phyloP scores from a whole-genome alignment of 805 yeast genomes.

The Zygotorulaspora sp. region DNA sequence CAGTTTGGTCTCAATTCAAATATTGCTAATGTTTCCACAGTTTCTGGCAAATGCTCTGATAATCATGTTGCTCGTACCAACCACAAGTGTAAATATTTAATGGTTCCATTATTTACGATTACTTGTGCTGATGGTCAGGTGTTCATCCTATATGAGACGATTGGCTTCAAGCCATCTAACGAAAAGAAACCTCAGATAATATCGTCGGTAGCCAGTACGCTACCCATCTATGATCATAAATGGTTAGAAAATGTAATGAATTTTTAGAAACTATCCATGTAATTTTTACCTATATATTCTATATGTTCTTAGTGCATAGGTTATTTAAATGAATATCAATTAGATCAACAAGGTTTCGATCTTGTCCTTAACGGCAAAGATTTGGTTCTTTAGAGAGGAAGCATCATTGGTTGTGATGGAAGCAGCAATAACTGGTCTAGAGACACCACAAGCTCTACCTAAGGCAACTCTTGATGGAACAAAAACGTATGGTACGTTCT shows the following conservation, averaged over 20 bases:
- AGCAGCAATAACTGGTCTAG: constrained; percentile 99
- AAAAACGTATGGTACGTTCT: constrained; percentile 98
- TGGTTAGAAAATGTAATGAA: too few relatives aligned
- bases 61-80: not conserved
- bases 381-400: constrained; percentile 94
- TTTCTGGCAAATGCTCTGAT: not conserved
- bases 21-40: constrained; percentile 4
- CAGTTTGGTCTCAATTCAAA: not conserved
- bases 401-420: constrained; percentile 98
- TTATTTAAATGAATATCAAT: constrained; percentile 6
- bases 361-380: constrained; percentile 97
- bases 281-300: too few relatives aligned
- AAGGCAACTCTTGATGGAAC: constrained; percentile 98
- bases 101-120: constrained; percentile 12
- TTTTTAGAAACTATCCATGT: too few relatives aligned
- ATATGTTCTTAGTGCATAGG: too few relatives aligned
- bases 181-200: too few relatives aligned
- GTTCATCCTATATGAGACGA: constrained; percentile 2
- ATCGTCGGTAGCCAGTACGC: too few relatives aligned
- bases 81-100: not conserved
- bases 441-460: constrained; percentile 99
- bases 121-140: constrained; percentile 8
- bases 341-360: constrained; percentile 95
- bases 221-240: too few relatives aligned
- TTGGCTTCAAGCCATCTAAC: not conserved